Conservation (phyloP, 1,284 basidiomycete genomes). For the Amylostereum chailletii region DNA sequence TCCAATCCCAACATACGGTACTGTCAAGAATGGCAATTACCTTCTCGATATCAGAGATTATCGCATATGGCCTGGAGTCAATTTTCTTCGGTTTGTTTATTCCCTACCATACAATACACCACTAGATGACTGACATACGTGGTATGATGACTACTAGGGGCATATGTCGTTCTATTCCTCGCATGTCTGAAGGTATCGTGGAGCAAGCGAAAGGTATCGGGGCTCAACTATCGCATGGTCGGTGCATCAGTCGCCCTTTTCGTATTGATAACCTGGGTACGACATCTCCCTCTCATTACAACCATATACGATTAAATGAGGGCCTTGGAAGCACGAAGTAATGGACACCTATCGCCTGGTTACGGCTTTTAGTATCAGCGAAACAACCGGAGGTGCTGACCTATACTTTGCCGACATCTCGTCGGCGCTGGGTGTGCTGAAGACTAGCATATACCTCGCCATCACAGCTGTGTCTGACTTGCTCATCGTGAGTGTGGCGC, state of each 20-base stretch:
- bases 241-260: conserved; percentile 5
- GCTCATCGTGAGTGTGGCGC: conserved; percentile 11
- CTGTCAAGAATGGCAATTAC: conserved; percentile 8
- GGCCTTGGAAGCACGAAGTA: conserved; percentile 5
- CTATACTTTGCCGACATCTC: not conserved
- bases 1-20: no score
- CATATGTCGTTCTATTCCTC: conserved; percentile 7
- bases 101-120: no score
- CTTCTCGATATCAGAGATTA: conserved; percentile 8
- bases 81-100: conserved; percentile 6
- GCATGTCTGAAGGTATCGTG: conserved; percentile 6
- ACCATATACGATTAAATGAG: not conserved
- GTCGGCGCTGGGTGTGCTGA: conserved; percentile 4
- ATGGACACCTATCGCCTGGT: conserved; percentile 6
- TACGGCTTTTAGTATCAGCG: not conserved
- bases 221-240: conserved; percentile 8
- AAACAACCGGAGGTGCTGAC: conserved; percentile 1
- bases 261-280: conserved; percentile 10
- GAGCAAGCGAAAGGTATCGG: conserved; percentile 3
- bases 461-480: conserved; percentile 10
- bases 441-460: conserved; percentile 8
- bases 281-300: not conserved
- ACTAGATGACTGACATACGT: not conserved
- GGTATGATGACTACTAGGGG: conserved; percentile 1
- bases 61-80: conserved; percentile 8